These are phyloP conservation scores for Atalantia buxifolia DNA, from an alignment of 345 rosid species.

Conservation along the genomic window DNA sequence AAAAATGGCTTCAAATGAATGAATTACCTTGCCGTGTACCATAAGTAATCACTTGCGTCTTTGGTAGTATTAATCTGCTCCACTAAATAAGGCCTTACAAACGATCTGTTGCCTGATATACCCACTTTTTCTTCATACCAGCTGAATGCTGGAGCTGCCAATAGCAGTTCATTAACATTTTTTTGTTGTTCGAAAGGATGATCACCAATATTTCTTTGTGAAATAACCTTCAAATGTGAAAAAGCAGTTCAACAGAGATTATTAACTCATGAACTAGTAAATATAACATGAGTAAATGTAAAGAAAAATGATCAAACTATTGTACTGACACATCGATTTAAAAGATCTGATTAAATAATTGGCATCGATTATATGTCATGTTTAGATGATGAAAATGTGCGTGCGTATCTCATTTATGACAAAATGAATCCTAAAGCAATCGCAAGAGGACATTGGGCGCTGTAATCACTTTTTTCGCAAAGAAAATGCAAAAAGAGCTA, in stretches of 20 bases:
- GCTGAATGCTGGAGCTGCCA: slow-evolving; percentile 37
- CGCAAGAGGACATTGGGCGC: background rate
- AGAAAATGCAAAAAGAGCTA: no score
- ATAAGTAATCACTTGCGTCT: no score
- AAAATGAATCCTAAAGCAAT: background rate
- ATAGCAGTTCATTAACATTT: slow-evolving; percentile 15
- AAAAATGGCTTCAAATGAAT: no score
- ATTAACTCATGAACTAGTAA: background rate
- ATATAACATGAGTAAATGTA: background rate
- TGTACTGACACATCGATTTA: background rate
- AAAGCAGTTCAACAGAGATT: background rate
- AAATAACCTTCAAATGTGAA: slow-evolving; percentile 36
- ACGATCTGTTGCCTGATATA: slow-evolving; percentile 50
- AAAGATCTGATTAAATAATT: background rate
- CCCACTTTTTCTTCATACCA: slow-evolving; percentile 22
- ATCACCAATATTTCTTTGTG: slow-evolving; percentile 47
- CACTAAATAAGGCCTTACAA: slow-evolving; percentile 33
- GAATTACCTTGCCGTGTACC: no score
- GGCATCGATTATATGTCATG: background rate
- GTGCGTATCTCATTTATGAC: background rate
- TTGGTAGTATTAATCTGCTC: slow-evolving; percentile 25
- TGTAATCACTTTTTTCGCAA: no score
- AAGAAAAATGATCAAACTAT: background rate
- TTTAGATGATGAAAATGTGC: background rate
- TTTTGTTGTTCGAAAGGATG: slow-evolving; percentile 19